Percentiles rank a stretch among this genome's conserved stretches.
Evolutionary conservation across 2,329 filamentous ascomycete species (phyloP).

Genomic region (Botryotinia narcissicola): DNA sequence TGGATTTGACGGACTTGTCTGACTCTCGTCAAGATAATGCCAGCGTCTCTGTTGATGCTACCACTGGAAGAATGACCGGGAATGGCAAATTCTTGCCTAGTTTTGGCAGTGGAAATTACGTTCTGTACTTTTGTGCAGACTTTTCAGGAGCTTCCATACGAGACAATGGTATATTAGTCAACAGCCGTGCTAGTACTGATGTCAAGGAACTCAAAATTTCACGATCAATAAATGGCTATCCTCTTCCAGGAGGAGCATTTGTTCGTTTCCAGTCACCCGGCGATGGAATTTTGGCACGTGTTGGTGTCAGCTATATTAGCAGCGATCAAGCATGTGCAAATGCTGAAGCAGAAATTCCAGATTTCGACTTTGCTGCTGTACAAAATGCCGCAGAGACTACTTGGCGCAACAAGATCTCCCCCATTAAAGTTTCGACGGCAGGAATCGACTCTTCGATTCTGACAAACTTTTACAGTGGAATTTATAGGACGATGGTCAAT

Average conservation of each 20-base stretch:
- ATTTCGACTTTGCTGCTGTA: constrained; percentile 60
- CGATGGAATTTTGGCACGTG: constrained; percentile 57
- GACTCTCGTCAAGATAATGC: constrained; percentile 57
- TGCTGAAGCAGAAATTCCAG: constrained; percentile 65
- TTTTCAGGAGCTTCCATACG: constrained; percentile 57
- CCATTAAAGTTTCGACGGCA: constrained; percentile 51
- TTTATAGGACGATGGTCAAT: constrained; percentile 67
- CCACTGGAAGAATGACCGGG: constrained; percentile 60
- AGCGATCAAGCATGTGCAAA: constrained; percentile 63
- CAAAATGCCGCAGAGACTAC: constrained; percentile 51
- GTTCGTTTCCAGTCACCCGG: constrained; percentile 54
- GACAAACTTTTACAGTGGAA: constrained; percentile 66
- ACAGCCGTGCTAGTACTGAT: constrained; percentile 52
- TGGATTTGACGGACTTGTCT: constrained; percentile 64
- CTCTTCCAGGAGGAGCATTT: constrained; percentile 60
- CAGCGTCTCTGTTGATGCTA: constrained; percentile 52
- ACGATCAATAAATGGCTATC: constrained; percentile 52
- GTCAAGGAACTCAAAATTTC: constrained; percentile 50
- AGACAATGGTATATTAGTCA: constrained; percentile 60
- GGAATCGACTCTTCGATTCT: constrained; percentile 55
- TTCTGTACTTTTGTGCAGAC: constrained; percentile 65
- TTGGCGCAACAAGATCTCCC: constrained; percentile 61
- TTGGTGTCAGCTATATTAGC: constrained; percentile 70
- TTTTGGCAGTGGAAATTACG: constrained; percentile 61
- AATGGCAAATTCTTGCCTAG: constrained; percentile 60